Evolutionary conservation across 257 asterid species (phyloP).

Genomic region (Nyctanthes arbortristis): DNA sequence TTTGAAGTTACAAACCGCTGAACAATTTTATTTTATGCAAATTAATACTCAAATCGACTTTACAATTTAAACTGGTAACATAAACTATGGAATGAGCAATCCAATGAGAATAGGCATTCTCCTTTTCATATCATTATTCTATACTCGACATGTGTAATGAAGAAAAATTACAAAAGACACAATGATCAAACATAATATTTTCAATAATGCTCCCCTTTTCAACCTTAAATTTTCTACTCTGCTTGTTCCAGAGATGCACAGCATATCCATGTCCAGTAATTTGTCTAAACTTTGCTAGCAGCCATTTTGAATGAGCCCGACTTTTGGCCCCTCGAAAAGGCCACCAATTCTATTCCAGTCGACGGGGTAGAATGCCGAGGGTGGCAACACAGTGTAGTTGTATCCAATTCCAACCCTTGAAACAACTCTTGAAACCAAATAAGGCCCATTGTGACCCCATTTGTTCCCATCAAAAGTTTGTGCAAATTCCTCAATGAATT

Average conservation of each 20-base stretch:
- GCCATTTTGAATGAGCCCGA: slow-evolving; percentile 58
- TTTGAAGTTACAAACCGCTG: neutral
- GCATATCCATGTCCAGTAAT: slow-evolving; percentile 58
- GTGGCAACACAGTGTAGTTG: slow-evolving; percentile 64
- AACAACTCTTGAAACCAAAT: slow-evolving; percentile 87
- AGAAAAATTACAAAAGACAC: slow-evolving; percentile 45
- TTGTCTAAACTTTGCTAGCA: slow-evolving; percentile 55
- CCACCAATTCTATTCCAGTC: slow-evolving; percentile 73
- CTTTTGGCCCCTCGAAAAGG: slow-evolving; percentile 63
- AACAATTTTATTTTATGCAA: too few species aligned
- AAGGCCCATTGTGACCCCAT: slow-evolving; percentile 99
- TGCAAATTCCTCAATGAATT: slow-evolving; percentile 88
- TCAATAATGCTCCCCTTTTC: slow-evolving; percentile 74
- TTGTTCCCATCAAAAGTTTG: slow-evolving; percentile 89
- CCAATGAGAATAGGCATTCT: neutral
- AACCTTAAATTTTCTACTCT: slow-evolving; percentile 58
- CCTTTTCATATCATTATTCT: neutral
- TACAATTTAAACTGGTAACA: too few species aligned
- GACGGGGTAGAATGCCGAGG: slow-evolving; percentile 86
- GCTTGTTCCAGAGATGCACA: slow-evolving; percentile 91
- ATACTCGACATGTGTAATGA: slow-evolving; percentile 4
- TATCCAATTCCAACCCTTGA: slow-evolving; percentile 53
- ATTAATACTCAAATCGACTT: too few species aligned
- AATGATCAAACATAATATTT: slow-evolving; percentile 44
- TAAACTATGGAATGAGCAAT: slow-evolving; percentile 21